Evolutionary conservation across 2,329 filamentous ascomycete species (phyloP).

Genomic region (Colletotrichum sojae): DNA sequence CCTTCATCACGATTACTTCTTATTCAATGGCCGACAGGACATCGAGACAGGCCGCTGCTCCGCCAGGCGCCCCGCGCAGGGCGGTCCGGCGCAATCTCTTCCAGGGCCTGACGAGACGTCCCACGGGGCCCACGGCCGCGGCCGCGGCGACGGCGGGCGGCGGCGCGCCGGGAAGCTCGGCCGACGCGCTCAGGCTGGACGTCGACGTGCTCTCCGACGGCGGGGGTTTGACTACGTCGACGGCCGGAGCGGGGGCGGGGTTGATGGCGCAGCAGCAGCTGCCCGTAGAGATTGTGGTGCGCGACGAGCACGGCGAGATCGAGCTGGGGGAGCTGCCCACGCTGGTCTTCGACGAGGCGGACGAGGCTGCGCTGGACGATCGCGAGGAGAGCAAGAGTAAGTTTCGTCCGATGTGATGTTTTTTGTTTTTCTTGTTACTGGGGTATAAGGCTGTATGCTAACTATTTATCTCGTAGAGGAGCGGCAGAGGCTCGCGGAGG

Average conservation of each 20-base stretch:
- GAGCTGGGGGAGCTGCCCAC: slow-evolving; percentile 71
- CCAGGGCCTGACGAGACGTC: slow-evolving; percentile 70
- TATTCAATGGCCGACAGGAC: slow-evolving; percentile 34
- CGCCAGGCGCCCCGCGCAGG: slow-evolving; percentile 36
- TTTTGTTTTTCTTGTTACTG: slow-evolving; percentile 21
- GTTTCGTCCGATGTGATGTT: slow-evolving; percentile 40
- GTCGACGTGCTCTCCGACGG: slow-evolving; percentile 59
- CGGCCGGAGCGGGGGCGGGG: too few relatives aligned
- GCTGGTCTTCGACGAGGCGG: slow-evolving; percentile 67
- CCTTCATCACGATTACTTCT: background rate
- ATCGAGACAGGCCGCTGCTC: slow-evolving; percentile 23
- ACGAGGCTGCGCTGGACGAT: slow-evolving; percentile 70
- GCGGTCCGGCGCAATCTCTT: slow-evolving; percentile 70
- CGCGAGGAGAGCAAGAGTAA: slow-evolving; percentile 69
- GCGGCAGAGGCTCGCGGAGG: slow-evolving; percentile 71
- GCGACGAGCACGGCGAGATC: slow-evolving; percentile 74
- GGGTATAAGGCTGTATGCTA: slow-evolving; percentile 43
- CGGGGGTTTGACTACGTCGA: background rate
- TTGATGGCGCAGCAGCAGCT: background rate
- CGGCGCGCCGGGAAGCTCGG: slow-evolving; percentile 47
- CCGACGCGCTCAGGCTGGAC: slow-evolving; percentile 64
- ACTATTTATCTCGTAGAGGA: slow-evolving; percentile 61
- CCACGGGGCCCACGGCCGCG: slow-evolving; percentile 56
- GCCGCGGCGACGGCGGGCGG: slow-evolving; percentile 45
- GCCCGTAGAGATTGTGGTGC: slow-evolving; percentile 70